phyloP scores from a whole-genome alignment of 305 asterid species.

The Fraxinus xanthoxyloides region DNA sequence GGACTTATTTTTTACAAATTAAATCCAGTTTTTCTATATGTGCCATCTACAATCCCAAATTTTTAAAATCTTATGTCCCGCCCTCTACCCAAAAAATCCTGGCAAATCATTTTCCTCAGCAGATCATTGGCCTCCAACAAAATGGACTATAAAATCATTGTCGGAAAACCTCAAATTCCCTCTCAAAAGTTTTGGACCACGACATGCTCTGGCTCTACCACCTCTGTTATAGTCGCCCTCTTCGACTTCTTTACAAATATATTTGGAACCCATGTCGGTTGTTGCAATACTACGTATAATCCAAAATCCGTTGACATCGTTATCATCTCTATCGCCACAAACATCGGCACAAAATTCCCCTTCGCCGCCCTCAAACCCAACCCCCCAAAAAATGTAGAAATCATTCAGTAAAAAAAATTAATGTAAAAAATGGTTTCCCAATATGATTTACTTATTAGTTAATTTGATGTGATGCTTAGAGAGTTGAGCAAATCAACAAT shows the following conservation, averaged over 20 bases:
- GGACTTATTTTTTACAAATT: too few species aligned
- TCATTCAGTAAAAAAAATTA: neutral
- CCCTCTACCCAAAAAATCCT: too few species aligned
- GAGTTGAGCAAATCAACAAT: constrained; percentile 7
- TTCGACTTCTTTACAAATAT: constrained; percentile 55
- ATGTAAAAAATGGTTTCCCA: too few species aligned
- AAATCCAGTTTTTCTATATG: too few species aligned
- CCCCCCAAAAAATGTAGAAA: neutral
- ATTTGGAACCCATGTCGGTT: constrained; percentile 51
- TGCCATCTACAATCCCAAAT: too few species aligned
- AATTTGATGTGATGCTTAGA: constrained; percentile 33
- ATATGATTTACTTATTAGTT: neutral
- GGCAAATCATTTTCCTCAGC: too few species aligned
- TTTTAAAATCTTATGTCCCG: too few species aligned
- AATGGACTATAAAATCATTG: too few species aligned
- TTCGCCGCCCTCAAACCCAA: constrained; percentile 26
- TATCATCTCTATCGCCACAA: constrained; percentile 65
- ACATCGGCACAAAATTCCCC: constrained; percentile 57
- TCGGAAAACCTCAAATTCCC: neutral
- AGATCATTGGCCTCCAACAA: too few species aligned
- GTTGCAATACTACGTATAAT: constrained; percentile 45
- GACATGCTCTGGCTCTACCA: constrained; percentile 72
- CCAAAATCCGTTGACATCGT: constrained; percentile 41
- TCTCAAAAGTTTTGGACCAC: constrained; percentile 33
- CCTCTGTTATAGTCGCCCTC: constrained; percentile 66